Percentiles rank a stretch among this genome's conserved stretches.
Conservation (phyloP, 2,329 filamentous ascomycete species). For the Hirsutella thompsonii region DNA sequence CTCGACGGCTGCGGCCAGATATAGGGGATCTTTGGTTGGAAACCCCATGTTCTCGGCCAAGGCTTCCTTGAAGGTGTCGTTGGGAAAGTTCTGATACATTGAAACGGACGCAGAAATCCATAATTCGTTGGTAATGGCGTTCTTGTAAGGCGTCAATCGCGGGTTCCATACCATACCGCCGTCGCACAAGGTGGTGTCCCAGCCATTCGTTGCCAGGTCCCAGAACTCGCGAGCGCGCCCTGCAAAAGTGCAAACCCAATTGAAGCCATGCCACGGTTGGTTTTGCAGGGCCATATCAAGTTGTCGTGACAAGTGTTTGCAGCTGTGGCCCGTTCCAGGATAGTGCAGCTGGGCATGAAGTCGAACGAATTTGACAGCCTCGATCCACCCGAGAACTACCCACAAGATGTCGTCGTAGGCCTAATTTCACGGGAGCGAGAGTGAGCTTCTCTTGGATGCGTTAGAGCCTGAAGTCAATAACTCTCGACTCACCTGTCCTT, state of each 20-base stretch:
- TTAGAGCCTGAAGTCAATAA: too few relatives aligned
- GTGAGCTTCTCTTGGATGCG: neutral
- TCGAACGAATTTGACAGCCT: slow-evolving; percentile 63
- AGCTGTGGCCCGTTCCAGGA: slow-evolving; percentile 10
- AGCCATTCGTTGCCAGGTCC: slow-evolving; percentile 64
- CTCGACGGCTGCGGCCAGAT: slow-evolving; percentile 60
- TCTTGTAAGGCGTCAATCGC: slow-evolving; percentile 72
- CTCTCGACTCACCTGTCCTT: slow-evolving; percentile 33
- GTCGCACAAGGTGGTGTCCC: slow-evolving; percentile 68
- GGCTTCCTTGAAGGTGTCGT: slow-evolving; percentile 61
- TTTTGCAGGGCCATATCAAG: slow-evolving; percentile 11
- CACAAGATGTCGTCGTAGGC: slow-evolving; percentile 93
- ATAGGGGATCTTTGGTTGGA: slow-evolving; percentile 39
- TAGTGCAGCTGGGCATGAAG: slow-evolving; percentile 56
- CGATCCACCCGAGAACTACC: slow-evolving; percentile 87
- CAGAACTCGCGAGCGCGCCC: slow-evolving; percentile 79
- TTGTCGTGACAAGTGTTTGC: slow-evolving; percentile 3
- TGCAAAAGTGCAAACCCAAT: slow-evolving; percentile 66
- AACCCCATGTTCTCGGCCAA: slow-evolving; percentile 29
- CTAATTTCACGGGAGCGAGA: slow-evolving; percentile 20
- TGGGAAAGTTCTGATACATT: slow-evolving; percentile 86
- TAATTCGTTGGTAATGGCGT: slow-evolving; percentile 89
- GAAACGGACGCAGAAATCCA: slow-evolving; percentile 72
- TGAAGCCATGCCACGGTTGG: slow-evolving; percentile 59
- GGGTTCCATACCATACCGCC: slow-evolving; percentile 93